These are phyloP conservation scores for Carex myosuroides DNA, from an alignment of 176 grass and related monocot genomes.

Conservation along the genomic window DNA sequence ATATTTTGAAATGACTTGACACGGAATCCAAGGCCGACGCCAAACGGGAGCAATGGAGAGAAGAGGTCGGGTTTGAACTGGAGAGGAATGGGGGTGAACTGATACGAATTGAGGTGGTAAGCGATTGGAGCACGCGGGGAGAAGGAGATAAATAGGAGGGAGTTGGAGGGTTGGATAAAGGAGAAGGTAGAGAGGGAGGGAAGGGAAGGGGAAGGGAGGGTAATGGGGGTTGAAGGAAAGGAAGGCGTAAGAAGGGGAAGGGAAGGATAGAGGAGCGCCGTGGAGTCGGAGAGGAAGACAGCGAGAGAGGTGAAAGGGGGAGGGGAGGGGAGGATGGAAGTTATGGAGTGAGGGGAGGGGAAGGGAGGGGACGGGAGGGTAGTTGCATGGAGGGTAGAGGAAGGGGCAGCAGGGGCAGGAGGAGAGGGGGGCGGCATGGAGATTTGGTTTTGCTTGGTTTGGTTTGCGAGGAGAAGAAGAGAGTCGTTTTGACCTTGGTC, in stretches of 20 bases:
- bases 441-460: neutral
- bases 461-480: conserved; percentile 23
- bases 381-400: conserved; percentile 53
- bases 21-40: conserved; percentile 36
- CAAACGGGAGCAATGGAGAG: conserved; percentile 40
- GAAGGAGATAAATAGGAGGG: neutral
- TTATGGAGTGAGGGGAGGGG: conserved; percentile 41
- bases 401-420: conserved; percentile 40
- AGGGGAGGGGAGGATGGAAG: conserved; percentile 47
- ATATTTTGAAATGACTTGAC: conserved; percentile 54
- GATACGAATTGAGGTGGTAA: neutral
- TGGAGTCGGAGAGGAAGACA: conserved; percentile 37
- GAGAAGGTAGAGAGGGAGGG: conserved; percentile 28
- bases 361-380: conserved; percentile 39
- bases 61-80: conserved; percentile 22
- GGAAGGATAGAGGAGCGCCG: conserved; percentile 31
- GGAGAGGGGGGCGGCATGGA: conserved; percentile 22
- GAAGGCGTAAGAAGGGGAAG: conserved; percentile 37
- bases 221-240: conserved; percentile 27
- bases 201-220: conserved; percentile 42
- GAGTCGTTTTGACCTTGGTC: conserved; percentile 38
- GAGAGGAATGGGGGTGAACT: neutral
- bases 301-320: conserved; percentile 43
- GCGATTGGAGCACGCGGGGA: neutral
- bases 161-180: neutral